Evolutionary conservation across 257 asterid species (phyloP).

Genomic region (Jacaranda mimosifolia): DNA sequence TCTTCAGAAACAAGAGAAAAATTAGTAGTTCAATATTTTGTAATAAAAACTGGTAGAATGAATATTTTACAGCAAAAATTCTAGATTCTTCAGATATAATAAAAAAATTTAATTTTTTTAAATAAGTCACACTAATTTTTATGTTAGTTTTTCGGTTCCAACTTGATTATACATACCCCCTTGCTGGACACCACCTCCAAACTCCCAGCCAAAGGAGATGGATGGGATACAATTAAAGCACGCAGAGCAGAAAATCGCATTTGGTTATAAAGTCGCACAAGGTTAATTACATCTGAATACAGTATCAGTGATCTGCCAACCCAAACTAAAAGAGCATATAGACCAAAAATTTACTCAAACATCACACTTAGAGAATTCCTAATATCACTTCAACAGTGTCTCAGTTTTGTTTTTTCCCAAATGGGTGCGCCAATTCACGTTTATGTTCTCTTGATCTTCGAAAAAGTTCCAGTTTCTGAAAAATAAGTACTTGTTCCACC

Average conservation of each 20-base stretch:
- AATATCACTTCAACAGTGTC: neutral
- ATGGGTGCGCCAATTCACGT: neutral
- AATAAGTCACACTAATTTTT: no score
- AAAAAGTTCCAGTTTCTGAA: constrained; percentile 91
- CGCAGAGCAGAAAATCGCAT: neutral
- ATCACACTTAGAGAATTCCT: neutral
- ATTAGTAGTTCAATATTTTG: no score
- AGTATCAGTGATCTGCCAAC: neutral
- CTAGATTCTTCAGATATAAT: no score
- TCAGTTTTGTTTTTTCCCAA: neutral
- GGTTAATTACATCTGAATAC: neutral
- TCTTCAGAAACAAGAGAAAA: no score
- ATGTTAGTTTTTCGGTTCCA: no score
- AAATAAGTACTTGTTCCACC: constrained; percentile 93
- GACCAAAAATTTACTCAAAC: neutral
- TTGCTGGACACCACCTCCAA: no score
- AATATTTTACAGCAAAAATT: no score
- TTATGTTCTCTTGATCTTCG: constrained; percentile 81
- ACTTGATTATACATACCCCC: no score
- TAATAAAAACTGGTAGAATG: no score
- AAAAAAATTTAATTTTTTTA: no score
- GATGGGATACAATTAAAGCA: no score
- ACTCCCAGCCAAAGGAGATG: no score
- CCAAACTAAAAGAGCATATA: neutral
- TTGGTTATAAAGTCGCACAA: neutral